Evolutionary conservation across 495 filamentous ascomycete species (phyloP).

Genomic region (Aspergillus ellipticus): DNA sequence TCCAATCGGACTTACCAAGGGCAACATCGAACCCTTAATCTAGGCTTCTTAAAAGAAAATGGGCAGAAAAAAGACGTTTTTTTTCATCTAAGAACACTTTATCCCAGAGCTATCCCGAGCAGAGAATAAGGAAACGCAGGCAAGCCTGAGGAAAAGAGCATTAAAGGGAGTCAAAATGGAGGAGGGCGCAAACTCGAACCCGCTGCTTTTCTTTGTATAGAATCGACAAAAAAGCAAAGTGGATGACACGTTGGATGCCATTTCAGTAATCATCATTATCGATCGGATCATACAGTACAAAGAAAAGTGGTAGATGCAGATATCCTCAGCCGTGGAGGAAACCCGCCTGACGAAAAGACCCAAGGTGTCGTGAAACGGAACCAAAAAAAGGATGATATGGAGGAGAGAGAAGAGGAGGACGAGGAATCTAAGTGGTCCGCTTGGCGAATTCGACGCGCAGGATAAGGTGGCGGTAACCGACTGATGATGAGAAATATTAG

Average conservation of each 20-base stretch:
- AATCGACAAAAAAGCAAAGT: slow-evolving; percentile 31
- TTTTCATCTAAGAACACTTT: not conserved
- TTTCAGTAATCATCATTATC: slow-evolving; percentile 44
- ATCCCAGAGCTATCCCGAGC: not conserved
- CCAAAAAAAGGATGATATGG: slow-evolving; percentile 11
- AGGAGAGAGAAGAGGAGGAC: slow-evolving; percentile 24
- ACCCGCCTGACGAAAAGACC: slow-evolving; percentile 36
- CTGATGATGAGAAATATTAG: slow-evolving; percentile 27
- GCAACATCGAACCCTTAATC: no score
- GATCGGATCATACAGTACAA: slow-evolving; percentile 45
- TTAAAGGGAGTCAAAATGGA: not conserved
- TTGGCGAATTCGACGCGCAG: slow-evolving; percentile 89
- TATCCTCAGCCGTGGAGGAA: slow-evolving; percentile 29
- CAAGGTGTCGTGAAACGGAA: slow-evolving; percentile 19
- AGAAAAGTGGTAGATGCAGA: slow-evolving; percentile 13
- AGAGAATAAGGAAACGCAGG: not conserved
- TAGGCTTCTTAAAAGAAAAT: no score
- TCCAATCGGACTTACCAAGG: no score
- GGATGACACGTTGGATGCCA: slow-evolving; percentile 36
- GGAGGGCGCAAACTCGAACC: not conserved
- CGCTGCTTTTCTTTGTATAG: slow-evolving; percentile 30
- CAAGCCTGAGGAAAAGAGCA: not conserved
- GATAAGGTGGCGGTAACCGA: slow-evolving; percentile 87
- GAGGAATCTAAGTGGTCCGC: slow-evolving; percentile 56
- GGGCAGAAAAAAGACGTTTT: not conserved